These are phyloP conservation scores for Tillandsia fasciculata DNA, from an alignment of 176 grass and related monocot species.

Conservation along the genomic window DNA sequence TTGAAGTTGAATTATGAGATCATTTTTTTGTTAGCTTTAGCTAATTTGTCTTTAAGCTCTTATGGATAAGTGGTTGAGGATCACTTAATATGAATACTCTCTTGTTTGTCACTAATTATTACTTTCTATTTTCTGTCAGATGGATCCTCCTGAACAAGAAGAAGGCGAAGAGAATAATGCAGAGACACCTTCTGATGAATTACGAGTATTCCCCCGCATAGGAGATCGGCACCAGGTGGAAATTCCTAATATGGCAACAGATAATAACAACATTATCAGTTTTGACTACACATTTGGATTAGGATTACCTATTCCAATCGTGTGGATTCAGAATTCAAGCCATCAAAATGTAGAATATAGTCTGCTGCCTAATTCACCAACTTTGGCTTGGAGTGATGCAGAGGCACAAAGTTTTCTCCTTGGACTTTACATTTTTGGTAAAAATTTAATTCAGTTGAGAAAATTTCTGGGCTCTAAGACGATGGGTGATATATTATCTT, in stretches of 20 bases:
- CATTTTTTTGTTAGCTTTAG: too few relatives aligned
- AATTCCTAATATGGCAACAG: slow-evolving; percentile 44
- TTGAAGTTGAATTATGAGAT: too few relatives aligned
- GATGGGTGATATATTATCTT: slow-evolving; percentile 47
- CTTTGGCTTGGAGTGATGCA: slow-evolving; percentile 43
- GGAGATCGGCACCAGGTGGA: slow-evolving; percentile 75
- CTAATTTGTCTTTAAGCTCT: too few relatives aligned
- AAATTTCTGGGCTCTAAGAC: slow-evolving; percentile 50
- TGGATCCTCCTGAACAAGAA: slow-evolving; percentile 20
- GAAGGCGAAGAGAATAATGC: slow-evolving; percentile 14
- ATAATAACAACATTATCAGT: slow-evolving; percentile 8
- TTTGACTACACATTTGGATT: slow-evolving; percentile 32
- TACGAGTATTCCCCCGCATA: slow-evolving; percentile 40
- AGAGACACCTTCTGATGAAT: slow-evolving; percentile 30
- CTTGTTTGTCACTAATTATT: background rate
- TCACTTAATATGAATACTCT: too few relatives aligned
- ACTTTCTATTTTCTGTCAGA: slow-evolving; percentile 18
- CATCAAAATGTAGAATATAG: slow-evolving; percentile 10
- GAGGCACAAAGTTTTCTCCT: slow-evolving; percentile 58
- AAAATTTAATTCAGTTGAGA: slow-evolving; percentile 49
- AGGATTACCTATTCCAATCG: slow-evolving; percentile 46
- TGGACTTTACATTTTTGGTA: slow-evolving; percentile 86
- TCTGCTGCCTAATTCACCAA: slow-evolving; percentile 46
- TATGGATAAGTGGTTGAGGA: too few relatives aligned
- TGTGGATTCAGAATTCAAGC: slow-evolving; percentile 27